Evolutionary conservation across 2,329 filamentous ascomycete species (phyloP), one percentile per base, ranked within the genome.

Genomic region (Arthrobotrys conoides): DNA sequence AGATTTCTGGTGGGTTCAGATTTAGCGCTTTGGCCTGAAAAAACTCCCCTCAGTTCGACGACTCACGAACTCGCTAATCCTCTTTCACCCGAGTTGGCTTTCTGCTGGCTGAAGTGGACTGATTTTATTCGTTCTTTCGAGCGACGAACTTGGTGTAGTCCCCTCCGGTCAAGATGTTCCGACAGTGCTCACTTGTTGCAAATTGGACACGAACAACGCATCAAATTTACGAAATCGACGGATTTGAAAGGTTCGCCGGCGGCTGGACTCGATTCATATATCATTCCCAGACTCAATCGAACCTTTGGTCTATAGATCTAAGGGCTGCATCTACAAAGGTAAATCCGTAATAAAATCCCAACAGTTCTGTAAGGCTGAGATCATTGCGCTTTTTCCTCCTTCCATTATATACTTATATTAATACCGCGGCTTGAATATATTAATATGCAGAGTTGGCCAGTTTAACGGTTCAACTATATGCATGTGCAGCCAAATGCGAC

Each of bases 131-230:
- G 55, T 61, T 46, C 44, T 12, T 46, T 20, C 20, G n/a, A 38
- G 8, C 3, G 18, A 22, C 36, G 33, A 24, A 41, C 8, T 24
- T n/a, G 27, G 33, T 41, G 33, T 57, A 44, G 55, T 61, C 55
- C 44, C 55, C 30, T 44, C n/a, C 55, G 20, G 30, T 55, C 51
- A 10, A 33, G 20, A 51, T 24, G 33, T 30, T 44, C 16, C 16
- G 38, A 16, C 10, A 41, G 16, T 41, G 38, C 16, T 12, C 16
- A 14, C 10, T 20, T 61, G 55, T 61, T 61, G 55, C 10, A 61
- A 61, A 33, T 61, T 61, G 18, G 55, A n/a, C 33, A 24, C 6
- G 55, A 61, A 61, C 55, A 61, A 44, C 55, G 33, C 55, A 61
- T 10, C 55, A 44, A 57, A 18, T 57, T 57, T 9, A 6, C 8